Evolutionary conservation across 345 rosid species (phyloP).

Genomic region (Sisymbrium irio): DNA sequence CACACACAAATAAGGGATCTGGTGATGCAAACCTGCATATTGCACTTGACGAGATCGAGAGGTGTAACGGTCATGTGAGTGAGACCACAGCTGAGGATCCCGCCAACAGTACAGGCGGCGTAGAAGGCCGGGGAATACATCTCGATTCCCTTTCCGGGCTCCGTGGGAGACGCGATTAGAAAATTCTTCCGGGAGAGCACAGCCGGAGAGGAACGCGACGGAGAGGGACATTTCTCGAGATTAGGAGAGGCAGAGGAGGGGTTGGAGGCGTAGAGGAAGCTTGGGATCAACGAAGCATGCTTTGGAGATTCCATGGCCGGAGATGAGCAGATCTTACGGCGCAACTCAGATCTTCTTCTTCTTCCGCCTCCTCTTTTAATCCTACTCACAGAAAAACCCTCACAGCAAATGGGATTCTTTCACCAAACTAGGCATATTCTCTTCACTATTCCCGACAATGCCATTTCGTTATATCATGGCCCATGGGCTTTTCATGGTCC

Average conservation of each 20-base stretch:
- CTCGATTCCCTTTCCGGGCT: conserved; percentile 50
- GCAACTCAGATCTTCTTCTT: background rate
- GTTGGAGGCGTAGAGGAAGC: conserved; percentile 52
- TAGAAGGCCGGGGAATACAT: conserved; percentile 69
- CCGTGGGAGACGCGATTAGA: conserved; percentile 45
- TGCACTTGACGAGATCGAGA: conserved; percentile 99
- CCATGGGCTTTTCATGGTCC: too few species aligned
- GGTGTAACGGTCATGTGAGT: conserved; percentile 97
- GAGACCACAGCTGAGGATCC: conserved; percentile 87
- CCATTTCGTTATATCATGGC: too few species aligned
- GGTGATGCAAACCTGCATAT: conserved; percentile 79
- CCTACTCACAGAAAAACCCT: background rate
- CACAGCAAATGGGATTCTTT: background rate
- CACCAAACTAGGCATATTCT: too few species aligned
- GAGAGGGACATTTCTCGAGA: conserved; percentile 22
- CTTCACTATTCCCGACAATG: too few species aligned
- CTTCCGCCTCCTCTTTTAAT: background rate
- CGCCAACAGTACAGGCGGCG: conserved; percentile 66
- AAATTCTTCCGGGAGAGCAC: conserved; percentile 19
- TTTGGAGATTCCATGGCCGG: conserved; percentile 35
- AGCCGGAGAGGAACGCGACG: conserved; percentile 8
- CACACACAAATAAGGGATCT: conserved; percentile 25
- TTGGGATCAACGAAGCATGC: conserved; percentile 42
- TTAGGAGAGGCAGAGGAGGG: background rate
- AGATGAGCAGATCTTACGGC: background rate